These are phyloP conservation scores for Avena eriantha DNA, from an alignment of 176 grass and related monocot species.

Conservation along the genomic window DNA sequence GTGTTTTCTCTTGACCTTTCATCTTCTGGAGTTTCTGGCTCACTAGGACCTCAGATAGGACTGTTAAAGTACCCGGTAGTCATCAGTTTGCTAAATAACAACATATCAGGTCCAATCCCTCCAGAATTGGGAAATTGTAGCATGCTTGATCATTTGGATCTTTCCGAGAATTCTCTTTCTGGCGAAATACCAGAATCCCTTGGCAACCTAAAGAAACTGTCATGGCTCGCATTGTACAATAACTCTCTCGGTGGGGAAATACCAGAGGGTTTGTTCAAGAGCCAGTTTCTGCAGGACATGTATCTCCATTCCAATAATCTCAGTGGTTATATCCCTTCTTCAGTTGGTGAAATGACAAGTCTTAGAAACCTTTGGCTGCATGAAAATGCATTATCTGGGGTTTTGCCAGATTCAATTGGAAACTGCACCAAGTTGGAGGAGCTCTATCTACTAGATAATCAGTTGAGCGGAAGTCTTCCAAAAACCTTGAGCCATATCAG, in stretches of 20 bases:
- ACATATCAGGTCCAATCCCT: constrained; percentile 55
- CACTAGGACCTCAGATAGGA: constrained; percentile 49
- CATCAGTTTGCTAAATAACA: constrained; percentile 40
- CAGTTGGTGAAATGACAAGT: constrained; percentile 44
- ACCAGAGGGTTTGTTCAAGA: constrained; percentile 60
- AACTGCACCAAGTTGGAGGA: constrained; percentile 70
- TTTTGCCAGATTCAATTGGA: constrained; percentile 63
- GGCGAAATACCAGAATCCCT: constrained; percentile 68
- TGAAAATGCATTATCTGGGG: constrained; percentile 55
- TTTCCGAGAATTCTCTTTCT: constrained; percentile 58
- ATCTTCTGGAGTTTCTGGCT: constrained; percentile 39
- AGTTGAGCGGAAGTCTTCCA: constrained; percentile 60
- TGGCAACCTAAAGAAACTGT: constrained; percentile 49
- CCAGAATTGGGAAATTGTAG: constrained; percentile 65
- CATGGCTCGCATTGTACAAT: neutral
- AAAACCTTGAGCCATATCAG: constrained; percentile 47
- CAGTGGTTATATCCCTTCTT: constrained; percentile 54
- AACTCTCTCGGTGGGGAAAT: constrained; percentile 61
- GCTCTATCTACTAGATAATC: constrained; percentile 55
- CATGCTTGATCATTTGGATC: constrained; percentile 55
- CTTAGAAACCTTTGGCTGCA: constrained; percentile 49
- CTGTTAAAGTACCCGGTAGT: constrained; percentile 38
- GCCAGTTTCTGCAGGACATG: constrained; percentile 40
- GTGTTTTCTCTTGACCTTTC: constrained; percentile 53
- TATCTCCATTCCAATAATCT: constrained; percentile 59